phyloP scores from a whole-genome alignment of 2,329 filamentous ascomycete species.

The Aspergillus sp. region DNA sequence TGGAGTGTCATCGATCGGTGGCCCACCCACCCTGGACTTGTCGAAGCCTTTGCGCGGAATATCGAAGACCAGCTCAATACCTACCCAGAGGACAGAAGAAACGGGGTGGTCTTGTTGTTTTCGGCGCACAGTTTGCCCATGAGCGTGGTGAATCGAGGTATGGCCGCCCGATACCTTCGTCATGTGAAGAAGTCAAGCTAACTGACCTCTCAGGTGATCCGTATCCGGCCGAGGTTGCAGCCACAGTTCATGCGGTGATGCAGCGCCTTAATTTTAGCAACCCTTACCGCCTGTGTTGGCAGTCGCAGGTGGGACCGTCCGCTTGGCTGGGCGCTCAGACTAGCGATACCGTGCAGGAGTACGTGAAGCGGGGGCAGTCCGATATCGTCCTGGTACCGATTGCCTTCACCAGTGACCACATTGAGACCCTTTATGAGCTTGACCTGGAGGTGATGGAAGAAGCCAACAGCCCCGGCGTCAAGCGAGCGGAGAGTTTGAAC shows the following conservation, averaged over 20 bases:
- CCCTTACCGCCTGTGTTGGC: constrained; percentile 93
- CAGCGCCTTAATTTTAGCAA: constrained; percentile 81
- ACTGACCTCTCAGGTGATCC: constrained; percentile 64
- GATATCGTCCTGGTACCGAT: constrained; percentile 91
- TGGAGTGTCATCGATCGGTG: constrained; percentile 99
- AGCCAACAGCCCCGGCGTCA: constrained; percentile 71
- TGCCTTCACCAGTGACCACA: constrained; percentile 98
- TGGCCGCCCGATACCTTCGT: constrained; percentile 10
- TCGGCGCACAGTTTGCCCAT: constrained; percentile 96
- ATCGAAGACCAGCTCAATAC: constrained; percentile 81
- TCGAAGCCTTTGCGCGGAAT: constrained; percentile 89
- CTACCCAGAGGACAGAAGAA: constrained; percentile 77
- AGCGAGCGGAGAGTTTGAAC: constrained; percentile 88
- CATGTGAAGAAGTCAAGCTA: neutral
- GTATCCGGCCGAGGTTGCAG: constrained; percentile 92
- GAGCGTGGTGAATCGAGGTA: constrained; percentile 91
- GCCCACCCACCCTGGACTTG: constrained; percentile 85
- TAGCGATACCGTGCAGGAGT: constrained; percentile 78
- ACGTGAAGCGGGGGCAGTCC: constrained; percentile 86
- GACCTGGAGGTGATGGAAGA: constrained; percentile 94
- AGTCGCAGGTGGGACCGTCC: constrained; percentile 93
- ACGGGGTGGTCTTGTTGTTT: constrained; percentile 82
- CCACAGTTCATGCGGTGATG: constrained; percentile 97
- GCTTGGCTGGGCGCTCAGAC: constrained; percentile 97
- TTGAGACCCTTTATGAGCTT: constrained; percentile 92